Conservation (phyloP, 441 rosid genomes). For the Rhodomyrtus psidioides region DNA sequence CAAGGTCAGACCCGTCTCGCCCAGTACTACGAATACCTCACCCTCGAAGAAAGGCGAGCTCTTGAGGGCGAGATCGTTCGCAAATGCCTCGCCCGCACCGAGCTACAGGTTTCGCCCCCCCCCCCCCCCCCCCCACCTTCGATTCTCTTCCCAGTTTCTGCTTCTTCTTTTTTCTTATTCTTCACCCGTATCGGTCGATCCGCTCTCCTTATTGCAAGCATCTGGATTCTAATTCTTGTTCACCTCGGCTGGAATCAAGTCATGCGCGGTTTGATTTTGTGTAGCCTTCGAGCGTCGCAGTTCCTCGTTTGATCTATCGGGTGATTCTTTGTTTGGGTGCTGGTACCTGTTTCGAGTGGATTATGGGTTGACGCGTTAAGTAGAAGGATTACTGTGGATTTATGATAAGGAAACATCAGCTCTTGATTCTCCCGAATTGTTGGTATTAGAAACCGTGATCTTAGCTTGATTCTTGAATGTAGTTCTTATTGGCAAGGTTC, state of each 20-base stretch:
- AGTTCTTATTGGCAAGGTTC: background rate
- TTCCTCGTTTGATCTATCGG: background rate
- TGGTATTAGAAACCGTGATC: background rate
- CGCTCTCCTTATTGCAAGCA: background rate
- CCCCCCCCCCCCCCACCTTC: too few species aligned
- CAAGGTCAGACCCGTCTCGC: slow-evolving; percentile 98
- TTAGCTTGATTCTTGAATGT: background rate
- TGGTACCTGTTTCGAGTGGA: rapidly evolving
- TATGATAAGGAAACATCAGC: background rate
- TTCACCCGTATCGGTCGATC: background rate
- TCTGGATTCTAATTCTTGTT: rapidly evolving
- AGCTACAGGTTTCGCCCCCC: slow-evolving; percentile 55
- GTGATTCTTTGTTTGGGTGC: background rate
- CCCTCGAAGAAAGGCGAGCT: slow-evolving; percentile 94
- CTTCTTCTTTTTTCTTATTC: background rate
- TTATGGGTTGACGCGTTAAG: background rate
- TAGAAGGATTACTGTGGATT: background rate
- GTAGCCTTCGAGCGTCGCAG: background rate
- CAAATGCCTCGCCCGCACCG: slow-evolving; percentile 95
- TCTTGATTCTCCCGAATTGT: background rate
- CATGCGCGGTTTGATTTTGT: too few species aligned
- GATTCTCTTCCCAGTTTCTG: background rate
- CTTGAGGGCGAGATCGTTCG: slow-evolving; percentile 99
- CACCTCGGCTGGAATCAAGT: background rate
- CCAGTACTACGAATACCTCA: slow-evolving; percentile 98